Percentiles rank a stretch among this genome's conserved stretches.
These are phyloP conservation scores for Bacidia rubella DNA, from an alignment of 495 filamentous ascomycete genomes.

Conservation along the genomic window DNA sequence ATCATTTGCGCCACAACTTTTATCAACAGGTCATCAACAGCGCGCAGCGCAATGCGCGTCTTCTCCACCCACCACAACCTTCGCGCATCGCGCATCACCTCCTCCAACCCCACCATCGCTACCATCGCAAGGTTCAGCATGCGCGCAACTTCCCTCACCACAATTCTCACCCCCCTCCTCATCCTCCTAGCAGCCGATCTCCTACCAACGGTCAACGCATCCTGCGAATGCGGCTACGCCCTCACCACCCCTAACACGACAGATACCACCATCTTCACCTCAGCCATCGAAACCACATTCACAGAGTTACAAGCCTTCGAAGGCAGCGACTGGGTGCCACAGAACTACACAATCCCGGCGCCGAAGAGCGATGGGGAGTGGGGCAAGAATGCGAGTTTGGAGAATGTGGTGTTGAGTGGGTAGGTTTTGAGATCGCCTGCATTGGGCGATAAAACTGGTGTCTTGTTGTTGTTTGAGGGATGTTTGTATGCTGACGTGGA, in stretches of 20 bases:
- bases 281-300: conserved; percentile 58
- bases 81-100: no score
- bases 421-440: no score
- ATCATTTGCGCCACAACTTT: no score
- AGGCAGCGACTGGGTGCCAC: conserved; percentile 46
- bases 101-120: background rate
- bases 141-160: background rate
- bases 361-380: conserved; percentile 43
- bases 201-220: conserved; percentile 21
- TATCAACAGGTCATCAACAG: no score
- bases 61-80: background rate
- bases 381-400: conserved; percentile 43
- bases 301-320: conserved; percentile 36
- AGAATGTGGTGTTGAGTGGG: conserved; percentile 43
- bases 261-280: conserved; percentile 44
- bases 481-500: background rate
- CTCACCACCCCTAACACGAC: conserved; percentile 38
- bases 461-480: background rate
- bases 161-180: background rate
- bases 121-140: background rate
- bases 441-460: conserved; percentile 7
- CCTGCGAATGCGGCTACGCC: conserved; percentile 62
- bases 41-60: no score
- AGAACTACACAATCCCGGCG: conserved; percentile 47
- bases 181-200: background rate